Conservation (phyloP, 2,329 filamentous ascomycete species). For the Dactylellina leptospora region DNA sequence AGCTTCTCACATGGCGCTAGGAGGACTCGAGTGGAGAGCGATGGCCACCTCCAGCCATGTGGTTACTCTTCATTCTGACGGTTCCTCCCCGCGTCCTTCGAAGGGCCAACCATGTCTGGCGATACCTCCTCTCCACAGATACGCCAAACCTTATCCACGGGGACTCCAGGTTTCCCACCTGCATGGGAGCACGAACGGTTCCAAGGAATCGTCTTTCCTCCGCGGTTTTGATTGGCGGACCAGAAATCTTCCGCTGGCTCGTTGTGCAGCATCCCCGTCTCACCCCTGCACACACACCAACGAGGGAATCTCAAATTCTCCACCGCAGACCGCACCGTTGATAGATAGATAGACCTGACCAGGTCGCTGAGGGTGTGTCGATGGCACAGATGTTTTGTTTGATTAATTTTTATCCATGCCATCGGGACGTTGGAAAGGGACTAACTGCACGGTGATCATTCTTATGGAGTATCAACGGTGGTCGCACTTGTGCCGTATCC, state of each 20-base stretch:
- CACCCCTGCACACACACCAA: constrained; percentile 35
- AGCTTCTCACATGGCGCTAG: constrained; percentile 29
- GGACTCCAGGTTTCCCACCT: constrained; percentile 45
- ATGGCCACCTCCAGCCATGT: constrained; percentile 51
- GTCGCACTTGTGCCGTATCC: too few relatives aligned
- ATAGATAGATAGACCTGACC: constrained; percentile 7
- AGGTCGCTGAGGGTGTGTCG: neutral
- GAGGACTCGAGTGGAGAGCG: constrained; percentile 11
- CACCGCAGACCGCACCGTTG: constrained; percentile 21
- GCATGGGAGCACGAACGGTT: constrained; percentile 48
- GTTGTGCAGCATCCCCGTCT: constrained; percentile 34
- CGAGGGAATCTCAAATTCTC: constrained; percentile 15
- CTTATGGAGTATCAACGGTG: neutral
- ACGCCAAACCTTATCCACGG: constrained; percentile 46
- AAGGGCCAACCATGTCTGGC: constrained; percentile 32
- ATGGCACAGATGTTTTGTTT: neutral
- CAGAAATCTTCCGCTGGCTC: constrained; percentile 47
- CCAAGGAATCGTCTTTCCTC: constrained; percentile 43
- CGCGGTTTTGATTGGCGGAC: constrained; percentile 45
- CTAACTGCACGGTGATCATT: constrained; percentile 25
- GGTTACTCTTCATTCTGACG: constrained; percentile 14
- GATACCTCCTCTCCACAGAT: constrained; percentile 33
- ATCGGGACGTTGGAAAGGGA: neutral
- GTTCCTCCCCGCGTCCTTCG: constrained; percentile 36
- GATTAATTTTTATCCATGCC: neutral